Conservation (phyloP, 495 filamentous ascomycete species). For the Tuber umbilicatum region DNA sequence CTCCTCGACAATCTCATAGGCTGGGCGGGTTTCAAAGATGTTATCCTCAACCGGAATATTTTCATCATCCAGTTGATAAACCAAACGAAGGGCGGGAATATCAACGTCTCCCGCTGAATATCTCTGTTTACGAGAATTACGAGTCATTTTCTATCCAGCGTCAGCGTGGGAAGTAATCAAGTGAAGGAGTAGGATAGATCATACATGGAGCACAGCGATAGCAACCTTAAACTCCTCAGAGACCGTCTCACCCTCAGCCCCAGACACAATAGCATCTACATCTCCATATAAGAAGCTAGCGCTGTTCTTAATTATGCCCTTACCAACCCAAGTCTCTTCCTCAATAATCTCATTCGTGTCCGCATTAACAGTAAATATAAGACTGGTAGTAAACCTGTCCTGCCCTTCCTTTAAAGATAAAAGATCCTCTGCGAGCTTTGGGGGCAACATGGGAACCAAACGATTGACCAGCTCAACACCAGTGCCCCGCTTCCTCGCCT, state of each 20-base stretch:
- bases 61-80: constrained; percentile 95
- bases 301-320: constrained; percentile 82
- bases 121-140: constrained; percentile 81
- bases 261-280: constrained; percentile 69
- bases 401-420: constrained; percentile 79
- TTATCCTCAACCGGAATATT: constrained; percentile 94
- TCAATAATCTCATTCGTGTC: constrained; percentile 68
- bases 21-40: constrained; percentile 82
- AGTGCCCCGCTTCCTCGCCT: constrained; percentile 96
- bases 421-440: constrained; percentile 73
- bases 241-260: constrained; percentile 53
- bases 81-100: constrained; percentile 75
- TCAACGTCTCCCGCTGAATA: constrained; percentile 69
- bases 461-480: constrained; percentile 90
- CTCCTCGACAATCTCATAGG: constrained; percentile 92
- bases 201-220: constrained; percentile 68
- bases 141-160: constrained; percentile 56
- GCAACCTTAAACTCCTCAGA: constrained; percentile 57
- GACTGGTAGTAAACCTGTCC: constrained; percentile 83
- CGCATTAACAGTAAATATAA: constrained; percentile 81
- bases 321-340: constrained; percentile 87
- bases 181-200: constrained; percentile 32
- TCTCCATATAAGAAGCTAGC: constrained; percentile 77
- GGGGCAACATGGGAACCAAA: constrained; percentile 82
- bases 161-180: not conserved